Conservation (phyloP, 805 yeast genomes). For the Lipomyces lipofer region DNA sequence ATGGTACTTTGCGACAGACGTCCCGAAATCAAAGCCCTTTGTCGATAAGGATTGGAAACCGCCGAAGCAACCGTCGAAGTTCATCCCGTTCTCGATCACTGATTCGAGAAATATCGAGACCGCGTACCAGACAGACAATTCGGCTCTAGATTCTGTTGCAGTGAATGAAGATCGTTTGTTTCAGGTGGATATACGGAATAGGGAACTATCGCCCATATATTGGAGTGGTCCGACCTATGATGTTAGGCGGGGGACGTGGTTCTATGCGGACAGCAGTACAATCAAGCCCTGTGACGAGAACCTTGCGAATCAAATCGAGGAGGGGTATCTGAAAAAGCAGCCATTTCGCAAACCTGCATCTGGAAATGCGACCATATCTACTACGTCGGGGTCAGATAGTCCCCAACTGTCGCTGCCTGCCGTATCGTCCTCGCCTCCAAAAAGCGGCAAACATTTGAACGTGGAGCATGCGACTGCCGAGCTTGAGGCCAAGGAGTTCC, state of each 20-base stretch:
- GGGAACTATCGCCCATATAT: conserved; percentile 65
- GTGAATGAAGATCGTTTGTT: conserved; percentile 83
- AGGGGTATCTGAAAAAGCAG: conserved; percentile 47
- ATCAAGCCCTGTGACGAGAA: conserved; percentile 52
- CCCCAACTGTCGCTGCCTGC: background rate
- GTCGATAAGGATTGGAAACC: conserved; percentile 52
- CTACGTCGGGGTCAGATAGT: background rate
- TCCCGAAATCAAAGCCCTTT: conserved; percentile 26
- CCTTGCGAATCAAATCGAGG: conserved; percentile 61
- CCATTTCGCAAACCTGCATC: conserved; percentile 37
- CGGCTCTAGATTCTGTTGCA: conserved; percentile 42
- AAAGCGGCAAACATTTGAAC: background rate
- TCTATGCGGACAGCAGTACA: conserved; percentile 46
- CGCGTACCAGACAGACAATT: conserved; percentile 41
- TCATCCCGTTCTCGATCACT: conserved; percentile 61
- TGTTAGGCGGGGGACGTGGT: conserved; percentile 86
- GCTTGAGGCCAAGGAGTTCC: background rate
- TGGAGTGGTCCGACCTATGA: conserved; percentile 90
- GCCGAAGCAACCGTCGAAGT: conserved; percentile 52
- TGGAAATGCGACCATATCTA: background rate
- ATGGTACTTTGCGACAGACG: conserved; percentile 31
- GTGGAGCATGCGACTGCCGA: background rate
- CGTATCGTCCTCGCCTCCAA: background rate
- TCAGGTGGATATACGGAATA: conserved; percentile 60
- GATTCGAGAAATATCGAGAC: conserved; percentile 67